phyloP scores from a whole-genome alignment of 2,329 filamentous ascomycete species.

The Chrysoporthe deuterocubensis region DNA sequence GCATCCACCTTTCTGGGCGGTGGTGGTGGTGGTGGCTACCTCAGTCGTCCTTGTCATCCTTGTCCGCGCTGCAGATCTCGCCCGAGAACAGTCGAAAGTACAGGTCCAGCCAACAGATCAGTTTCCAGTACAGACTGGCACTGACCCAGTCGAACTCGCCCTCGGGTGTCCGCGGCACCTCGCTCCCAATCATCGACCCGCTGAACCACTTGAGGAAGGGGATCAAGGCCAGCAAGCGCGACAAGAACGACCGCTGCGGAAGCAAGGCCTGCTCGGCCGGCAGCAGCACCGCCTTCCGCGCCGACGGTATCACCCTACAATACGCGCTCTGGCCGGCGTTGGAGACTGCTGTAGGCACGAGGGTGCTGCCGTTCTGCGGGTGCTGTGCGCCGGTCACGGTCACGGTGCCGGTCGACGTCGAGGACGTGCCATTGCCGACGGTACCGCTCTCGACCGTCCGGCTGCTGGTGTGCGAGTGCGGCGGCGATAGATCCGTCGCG shows the following conservation, averaged over 20 bases:
- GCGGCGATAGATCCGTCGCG: conserved; percentile 43
- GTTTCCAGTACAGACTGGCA: conserved; percentile 69
- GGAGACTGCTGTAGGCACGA: conserved; percentile 15
- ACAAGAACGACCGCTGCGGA: conserved; percentile 67
- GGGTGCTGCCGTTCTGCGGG: conserved; percentile 27
- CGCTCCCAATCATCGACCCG: conserved; percentile 73
- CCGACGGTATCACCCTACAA: conserved; percentile 68
- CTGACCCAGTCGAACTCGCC: conserved; percentile 78
- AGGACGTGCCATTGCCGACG: conserved; percentile 48
- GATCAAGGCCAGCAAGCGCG: conserved; percentile 66
- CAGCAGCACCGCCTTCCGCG: conserved; percentile 66
- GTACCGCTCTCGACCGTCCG: conserved; percentile 63
- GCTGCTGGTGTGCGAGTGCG: conserved; percentile 55
- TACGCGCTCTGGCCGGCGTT: conserved; percentile 41
- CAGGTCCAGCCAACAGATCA: conserved; percentile 66
- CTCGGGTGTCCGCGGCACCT: conserved; percentile 72
- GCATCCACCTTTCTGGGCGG: too few species aligned
- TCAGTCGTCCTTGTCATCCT: conserved; percentile 66
- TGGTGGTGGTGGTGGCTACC: not conserved
- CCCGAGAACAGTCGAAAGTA: conserved; percentile 63
- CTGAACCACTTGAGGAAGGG: conserved; percentile 76
- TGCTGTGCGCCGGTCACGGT: conserved; percentile 39
- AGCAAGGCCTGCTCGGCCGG: conserved; percentile 73
- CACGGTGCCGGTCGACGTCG: conserved; percentile 46
- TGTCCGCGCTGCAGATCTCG: conserved; percentile 60